A percentile compares a stretch with the other conserved stretches of the same genome.
These are phyloP conservation scores for Kwoniella botswanensis DNA, from an alignment of 768 basidiomycete species.

Conservation along the genomic window DNA sequence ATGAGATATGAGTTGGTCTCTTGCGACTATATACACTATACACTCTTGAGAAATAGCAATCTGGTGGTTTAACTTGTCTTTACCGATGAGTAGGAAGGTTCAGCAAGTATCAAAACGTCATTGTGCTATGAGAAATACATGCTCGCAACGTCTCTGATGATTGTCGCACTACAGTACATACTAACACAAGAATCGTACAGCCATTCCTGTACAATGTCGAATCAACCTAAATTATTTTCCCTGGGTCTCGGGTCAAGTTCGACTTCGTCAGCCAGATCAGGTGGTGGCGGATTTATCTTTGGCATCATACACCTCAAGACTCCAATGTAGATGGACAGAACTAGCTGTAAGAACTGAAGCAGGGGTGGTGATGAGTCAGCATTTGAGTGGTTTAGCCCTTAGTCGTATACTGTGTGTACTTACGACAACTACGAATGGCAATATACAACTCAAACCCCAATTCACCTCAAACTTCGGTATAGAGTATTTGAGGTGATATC, in stretches of 20 bases:
- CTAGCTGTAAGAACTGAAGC: neutral
- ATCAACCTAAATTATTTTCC: neutral
- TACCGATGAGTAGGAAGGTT: no score
- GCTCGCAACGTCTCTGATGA: no score
- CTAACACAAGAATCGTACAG: no score
- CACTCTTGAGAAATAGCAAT: neutral
- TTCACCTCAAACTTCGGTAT: neutral
- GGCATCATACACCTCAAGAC: neutral
- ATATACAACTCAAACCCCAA: no score
- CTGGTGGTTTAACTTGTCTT: no score
- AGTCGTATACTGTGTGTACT: neutral
- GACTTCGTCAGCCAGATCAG: neutral
- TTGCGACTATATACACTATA: neutral
- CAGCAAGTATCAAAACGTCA: no score
- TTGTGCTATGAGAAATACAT: no score
- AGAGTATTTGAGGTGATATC: neutral
- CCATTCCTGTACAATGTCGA: no score
- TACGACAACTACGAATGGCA: slow-evolving; percentile 1
- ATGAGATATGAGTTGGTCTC: neutral
- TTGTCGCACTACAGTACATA: no score
- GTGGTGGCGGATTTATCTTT: neutral
- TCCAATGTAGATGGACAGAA: neutral
- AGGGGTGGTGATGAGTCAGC: neutral
- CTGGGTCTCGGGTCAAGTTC: neutral
- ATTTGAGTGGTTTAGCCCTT: neutral